phyloP scores from a whole-genome alignment of 2,329 filamentous ascomycete genomes.

The Tolypocladium guangdongense region DNA sequence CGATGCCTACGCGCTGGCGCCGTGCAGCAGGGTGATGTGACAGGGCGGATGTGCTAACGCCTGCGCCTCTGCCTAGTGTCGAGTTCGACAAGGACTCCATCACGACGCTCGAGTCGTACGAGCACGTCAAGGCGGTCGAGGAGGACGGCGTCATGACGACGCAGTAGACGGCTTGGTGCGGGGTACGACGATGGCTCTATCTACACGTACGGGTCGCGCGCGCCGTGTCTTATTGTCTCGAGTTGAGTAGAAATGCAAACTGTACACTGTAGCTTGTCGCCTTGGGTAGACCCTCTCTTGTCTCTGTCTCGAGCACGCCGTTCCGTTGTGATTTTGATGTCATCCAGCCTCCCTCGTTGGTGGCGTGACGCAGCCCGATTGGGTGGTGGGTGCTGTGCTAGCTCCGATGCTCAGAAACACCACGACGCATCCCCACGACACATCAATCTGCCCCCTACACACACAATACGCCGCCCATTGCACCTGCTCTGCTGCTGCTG shows the following conservation, averaged over 20 bases:
- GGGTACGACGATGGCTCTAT: background rate
- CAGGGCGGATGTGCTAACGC: background rate
- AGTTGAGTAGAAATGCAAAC: background rate
- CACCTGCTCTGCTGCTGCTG: too few species aligned
- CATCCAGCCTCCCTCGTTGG: too few species aligned
- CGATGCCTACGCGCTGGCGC: background rate
- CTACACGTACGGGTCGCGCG: background rate
- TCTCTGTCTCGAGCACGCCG: too few species aligned
- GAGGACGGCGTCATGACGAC: conserved; percentile 58
- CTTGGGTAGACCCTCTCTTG: too few species aligned
- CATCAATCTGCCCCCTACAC: too few species aligned
- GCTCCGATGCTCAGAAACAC: too few species aligned
- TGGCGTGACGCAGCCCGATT: too few species aligned
- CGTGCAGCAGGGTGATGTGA: background rate
- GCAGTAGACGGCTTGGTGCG: conserved; percentile 41
- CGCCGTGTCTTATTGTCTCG: background rate
- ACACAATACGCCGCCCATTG: background rate
- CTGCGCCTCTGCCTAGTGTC: conserved; percentile 39
- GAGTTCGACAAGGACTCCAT: conserved; percentile 59
- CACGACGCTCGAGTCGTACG: conserved; percentile 52
- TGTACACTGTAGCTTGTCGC: too few species aligned
- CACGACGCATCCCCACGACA: too few species aligned
- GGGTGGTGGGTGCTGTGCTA: too few species aligned
- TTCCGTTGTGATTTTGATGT: too few species aligned
- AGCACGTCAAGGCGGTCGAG: conserved; percentile 68